Conservation (phyloP, 192 early-diverging fungal species). For the Chytriomyces hyalinus region DNA sequence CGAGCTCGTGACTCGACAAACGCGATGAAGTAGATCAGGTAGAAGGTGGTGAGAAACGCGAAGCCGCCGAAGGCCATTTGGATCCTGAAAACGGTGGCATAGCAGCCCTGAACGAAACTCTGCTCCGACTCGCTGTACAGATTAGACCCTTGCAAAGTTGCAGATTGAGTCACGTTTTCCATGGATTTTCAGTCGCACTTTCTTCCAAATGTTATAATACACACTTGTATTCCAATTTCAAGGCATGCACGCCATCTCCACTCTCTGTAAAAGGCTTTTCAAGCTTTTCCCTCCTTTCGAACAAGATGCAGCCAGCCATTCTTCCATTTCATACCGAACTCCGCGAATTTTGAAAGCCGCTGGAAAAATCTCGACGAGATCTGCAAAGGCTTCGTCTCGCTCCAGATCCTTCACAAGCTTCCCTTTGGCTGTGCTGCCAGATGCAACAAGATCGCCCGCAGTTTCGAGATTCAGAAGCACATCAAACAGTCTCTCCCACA, state of each 20-base stretch:
- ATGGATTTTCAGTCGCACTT: too few relatives aligned
- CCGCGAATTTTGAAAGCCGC: constrained; percentile 27
- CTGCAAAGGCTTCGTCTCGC: constrained; percentile 17
- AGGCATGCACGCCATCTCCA: constrained; percentile 33
- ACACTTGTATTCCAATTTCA: too few relatives aligned
- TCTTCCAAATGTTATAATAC: too few relatives aligned
- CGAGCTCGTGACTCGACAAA: too few relatives aligned
- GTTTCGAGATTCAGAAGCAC: constrained; percentile 51
- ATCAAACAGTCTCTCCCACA: constrained; percentile 59
- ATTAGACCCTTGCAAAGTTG: too few relatives aligned
- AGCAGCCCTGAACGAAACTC: too few relatives aligned
- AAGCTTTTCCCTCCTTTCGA: constrained; percentile 44
- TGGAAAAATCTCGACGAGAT: constrained; percentile 41
- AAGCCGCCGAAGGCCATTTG: too few relatives aligned
- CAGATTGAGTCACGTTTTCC: too few relatives aligned
- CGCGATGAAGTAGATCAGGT: too few relatives aligned
- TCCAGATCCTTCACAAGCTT: neutral
- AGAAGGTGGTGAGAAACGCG: too few relatives aligned
- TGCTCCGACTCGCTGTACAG: too few relatives aligned
- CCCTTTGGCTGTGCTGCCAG: constrained; percentile 1
- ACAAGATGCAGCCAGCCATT: constrained; percentile 37
- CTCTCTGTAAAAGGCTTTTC: constrained; percentile 45
- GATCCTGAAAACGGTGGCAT: too few relatives aligned
- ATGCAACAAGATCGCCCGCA: neutral
- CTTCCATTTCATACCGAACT: constrained; percentile 39